Evolutionary conservation across 2,329 filamentous ascomycete genomes (phyloP).

Genomic region (Aspergillus sp.): DNA sequence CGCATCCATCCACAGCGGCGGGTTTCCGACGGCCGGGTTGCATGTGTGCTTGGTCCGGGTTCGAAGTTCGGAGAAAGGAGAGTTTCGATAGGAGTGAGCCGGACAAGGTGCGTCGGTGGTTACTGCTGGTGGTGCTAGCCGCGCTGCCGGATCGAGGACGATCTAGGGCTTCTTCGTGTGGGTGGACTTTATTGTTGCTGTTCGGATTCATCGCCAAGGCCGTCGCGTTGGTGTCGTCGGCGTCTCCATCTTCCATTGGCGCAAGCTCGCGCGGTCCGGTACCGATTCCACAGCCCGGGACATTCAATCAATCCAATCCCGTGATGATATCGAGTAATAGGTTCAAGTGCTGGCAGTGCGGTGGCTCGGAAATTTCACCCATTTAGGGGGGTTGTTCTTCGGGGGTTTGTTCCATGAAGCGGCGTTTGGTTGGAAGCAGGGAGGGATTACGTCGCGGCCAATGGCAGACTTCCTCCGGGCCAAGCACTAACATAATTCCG

Average conservation of each 20-base stretch:
- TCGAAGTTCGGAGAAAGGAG: conserved; percentile 53
- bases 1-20: too few species aligned
- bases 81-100: conserved; percentile 61
- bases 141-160: conserved; percentile 26
- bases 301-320: conserved; percentile 11
- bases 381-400: conserved; percentile 1
- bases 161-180: conserved; percentile 16
- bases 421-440: not conserved
- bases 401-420: not conserved
- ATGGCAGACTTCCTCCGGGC: too few species aligned
- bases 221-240: conserved; percentile 14
- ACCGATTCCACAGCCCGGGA: conserved; percentile 7
- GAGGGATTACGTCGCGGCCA: not conserved
- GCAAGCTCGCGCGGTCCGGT: conserved; percentile 13
- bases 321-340: not conserved
- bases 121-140: conserved; percentile 16
- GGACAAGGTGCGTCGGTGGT: conserved; percentile 50
- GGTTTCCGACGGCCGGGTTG: too few species aligned
- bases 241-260: conserved; percentile 31
- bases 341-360: not conserved
- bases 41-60: conserved; percentile 17
- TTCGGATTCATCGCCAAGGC: conserved; percentile 20
- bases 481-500: too few species aligned
- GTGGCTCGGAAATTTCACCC: not conserved
- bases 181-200: conserved; percentile 2